phyloP scores from a whole-genome alignment of 225 moss, liverwort and hornwort species.

The Bryum argenteum region DNA sequence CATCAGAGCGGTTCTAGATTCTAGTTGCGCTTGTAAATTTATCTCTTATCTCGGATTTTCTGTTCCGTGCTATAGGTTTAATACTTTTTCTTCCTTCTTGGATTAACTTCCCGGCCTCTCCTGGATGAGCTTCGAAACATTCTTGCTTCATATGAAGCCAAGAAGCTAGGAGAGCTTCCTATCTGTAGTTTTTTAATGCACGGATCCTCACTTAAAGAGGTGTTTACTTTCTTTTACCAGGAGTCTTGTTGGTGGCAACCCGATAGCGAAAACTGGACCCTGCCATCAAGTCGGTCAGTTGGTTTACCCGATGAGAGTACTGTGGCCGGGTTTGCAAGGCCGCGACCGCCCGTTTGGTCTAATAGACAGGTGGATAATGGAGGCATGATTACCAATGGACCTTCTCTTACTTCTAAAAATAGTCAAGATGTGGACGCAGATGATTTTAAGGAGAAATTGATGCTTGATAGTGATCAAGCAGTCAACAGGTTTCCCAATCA shows the following conservation, averaged over 20 bases:
- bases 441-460: conserved; percentile 54
- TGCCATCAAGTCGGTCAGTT: conserved; percentile 47
- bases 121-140: not conserved
- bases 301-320: conserved; percentile 65
- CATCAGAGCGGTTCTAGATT: conserved; percentile 26
- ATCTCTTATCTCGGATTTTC: conserved; percentile 4
- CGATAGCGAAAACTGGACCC: conserved; percentile 61
- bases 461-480: conserved; percentile 46
- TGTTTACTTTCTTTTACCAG: conserved; percentile 26
- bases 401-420: conserved; percentile 42
- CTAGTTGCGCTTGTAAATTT: conserved; percentile 24
- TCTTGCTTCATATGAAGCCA: not conserved
- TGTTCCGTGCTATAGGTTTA: conserved; percentile 8
- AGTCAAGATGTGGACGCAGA: conserved; percentile 58
- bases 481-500: conserved; percentile 44
- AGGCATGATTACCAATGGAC: conserved; percentile 32
- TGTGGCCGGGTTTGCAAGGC: conserved; percentile 43
- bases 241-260: conserved; percentile 94
- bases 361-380: conserved; percentile 46
- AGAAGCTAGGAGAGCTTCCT: conserved; percentile 2
- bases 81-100: conserved; percentile 18
- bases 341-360: conserved; percentile 49
- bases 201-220: conserved; percentile 18
- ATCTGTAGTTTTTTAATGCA: conserved; percentile 3
- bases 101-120: conserved; percentile 22